A percentile compares a stretch with the other conserved stretches of the same genome.
phyloP scores from a whole-genome alignment of 2,329 filamentous ascomycete species.

The Colletotrichum euphorbiae region DNA sequence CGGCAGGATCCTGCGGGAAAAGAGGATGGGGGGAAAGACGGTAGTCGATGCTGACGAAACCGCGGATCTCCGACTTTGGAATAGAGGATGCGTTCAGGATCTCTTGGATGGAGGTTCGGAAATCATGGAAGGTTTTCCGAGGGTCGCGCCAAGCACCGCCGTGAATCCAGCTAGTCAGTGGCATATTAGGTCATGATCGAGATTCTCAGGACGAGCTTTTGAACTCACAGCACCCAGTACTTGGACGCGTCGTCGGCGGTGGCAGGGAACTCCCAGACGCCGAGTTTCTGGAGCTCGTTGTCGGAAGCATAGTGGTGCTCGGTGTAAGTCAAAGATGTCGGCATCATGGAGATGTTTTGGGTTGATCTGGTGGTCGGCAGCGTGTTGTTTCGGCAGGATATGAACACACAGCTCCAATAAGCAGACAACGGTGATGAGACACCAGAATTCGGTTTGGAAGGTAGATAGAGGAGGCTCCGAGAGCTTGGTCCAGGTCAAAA shows the following conservation, averaged over 20 bases:
- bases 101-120: constrained; percentile 57
- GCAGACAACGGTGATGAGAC: background rate
- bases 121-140: constrained; percentile 57
- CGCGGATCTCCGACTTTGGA: constrained; percentile 59
- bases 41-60: constrained; percentile 74
- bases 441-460: background rate
- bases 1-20: constrained; percentile 50
- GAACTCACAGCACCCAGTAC: constrained; percentile 53
- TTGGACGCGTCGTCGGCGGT: constrained; percentile 39
- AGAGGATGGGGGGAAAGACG: constrained; percentile 66
- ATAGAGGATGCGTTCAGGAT: constrained; percentile 50
- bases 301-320: constrained; percentile 52
- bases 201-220: background rate
- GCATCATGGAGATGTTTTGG: constrained; percentile 25
- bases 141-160: constrained; percentile 75
- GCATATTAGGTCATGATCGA: background rate
- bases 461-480: background rate
- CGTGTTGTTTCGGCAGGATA: constrained; percentile 11
- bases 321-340: constrained; percentile 45
- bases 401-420: background rate
- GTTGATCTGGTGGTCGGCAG: background rate
- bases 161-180: constrained; percentile 62
- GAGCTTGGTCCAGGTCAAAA: background rate
- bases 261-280: constrained; percentile 55
- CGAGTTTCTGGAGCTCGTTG: constrained; percentile 58